These are phyloP conservation scores for Stephanodiscus triporus DNA, from an alignment of 108 stramenopile species.

Conservation along the genomic window DNA sequence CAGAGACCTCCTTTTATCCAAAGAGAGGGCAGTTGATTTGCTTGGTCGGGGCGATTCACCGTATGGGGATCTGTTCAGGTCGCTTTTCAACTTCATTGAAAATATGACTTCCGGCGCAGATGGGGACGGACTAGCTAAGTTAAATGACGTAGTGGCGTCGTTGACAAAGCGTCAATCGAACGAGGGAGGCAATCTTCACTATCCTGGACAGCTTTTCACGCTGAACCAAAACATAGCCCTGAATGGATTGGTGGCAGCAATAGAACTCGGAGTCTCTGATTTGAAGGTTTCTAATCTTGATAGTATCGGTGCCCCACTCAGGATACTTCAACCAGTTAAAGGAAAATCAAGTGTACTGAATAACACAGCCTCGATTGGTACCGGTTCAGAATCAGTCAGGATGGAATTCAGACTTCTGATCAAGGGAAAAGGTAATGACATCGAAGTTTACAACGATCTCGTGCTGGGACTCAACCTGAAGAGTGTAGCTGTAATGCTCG, in stretches of 20 bases:
- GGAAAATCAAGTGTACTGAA: slow-evolving; percentile 53
- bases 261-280: slow-evolving; percentile 58
- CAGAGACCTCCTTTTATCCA: slow-evolving; percentile 42
- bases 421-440: slow-evolving; percentile 54
- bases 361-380: slow-evolving; percentile 62
- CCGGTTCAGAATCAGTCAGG: slow-evolving; percentile 44
- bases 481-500: slow-evolving; percentile 44
- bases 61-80: slow-evolving; percentile 49
- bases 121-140: slow-evolving; percentile 32
- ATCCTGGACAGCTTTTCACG: slow-evolving; percentile 29
- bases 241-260: slow-evolving; percentile 66
- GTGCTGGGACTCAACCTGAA: slow-evolving; percentile 46
- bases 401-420: slow-evolving; percentile 53
- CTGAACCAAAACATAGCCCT: slow-evolving; percentile 50
- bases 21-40: slow-evolving; percentile 25
- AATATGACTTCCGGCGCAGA: slow-evolving; percentile 14
- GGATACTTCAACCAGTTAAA: slow-evolving; percentile 53
- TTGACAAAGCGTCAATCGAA: slow-evolving; percentile 42
- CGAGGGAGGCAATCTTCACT: slow-evolving; percentile 32
- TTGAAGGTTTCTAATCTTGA: slow-evolving; percentile 63
- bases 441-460: slow-evolving; percentile 54
- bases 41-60: slow-evolving; percentile 38
- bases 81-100: slow-evolving; percentile 34
- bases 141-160: slow-evolving; percentile 39
- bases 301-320: slow-evolving; percentile 59